These are phyloP conservation scores for Epichloe gansuensis DNA, from an alignment of 2,329 filamentous ascomycete genomes.

Conservation along the genomic window DNA sequence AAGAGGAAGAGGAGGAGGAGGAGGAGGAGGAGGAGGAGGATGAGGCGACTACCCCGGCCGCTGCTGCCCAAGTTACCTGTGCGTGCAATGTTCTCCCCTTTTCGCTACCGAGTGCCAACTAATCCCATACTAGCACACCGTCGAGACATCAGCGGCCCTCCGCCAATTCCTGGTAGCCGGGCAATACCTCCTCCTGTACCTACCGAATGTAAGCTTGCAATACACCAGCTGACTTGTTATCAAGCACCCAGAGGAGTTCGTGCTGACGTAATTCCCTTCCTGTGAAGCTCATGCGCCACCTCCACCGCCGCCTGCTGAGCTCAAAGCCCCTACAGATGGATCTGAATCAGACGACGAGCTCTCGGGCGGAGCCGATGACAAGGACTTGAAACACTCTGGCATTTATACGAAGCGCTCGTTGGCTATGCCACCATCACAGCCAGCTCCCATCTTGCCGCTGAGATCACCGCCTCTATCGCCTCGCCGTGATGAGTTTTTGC, in stretches of 20 bases:
- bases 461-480: conserved; percentile 24
- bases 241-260: neutral
- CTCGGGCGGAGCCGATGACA: conserved; percentile 38
- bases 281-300: conserved; percentile 49
- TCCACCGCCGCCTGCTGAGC: conserved; percentile 35
- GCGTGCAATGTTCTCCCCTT: conserved; percentile 1
- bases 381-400: conserved; percentile 25
- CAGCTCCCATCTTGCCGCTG: conserved; percentile 13
- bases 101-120: conserved; percentile 10
- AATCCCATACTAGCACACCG: conserved; percentile 19
- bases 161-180: conserved; percentile 36
- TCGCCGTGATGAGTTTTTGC: conserved; percentile 26
- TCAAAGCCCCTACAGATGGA: conserved; percentile 58
- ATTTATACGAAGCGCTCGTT: conserved; percentile 20
- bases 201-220: conserved; percentile 39
- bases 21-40: conserved; percentile 24
- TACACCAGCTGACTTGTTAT: neutral
- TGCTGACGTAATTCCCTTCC: neutral
- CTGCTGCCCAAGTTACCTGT: conserved; percentile 12
- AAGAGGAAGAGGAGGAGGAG: conserved; percentile 25
- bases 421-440: conserved; percentile 30
- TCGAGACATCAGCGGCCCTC: conserved; percentile 23
- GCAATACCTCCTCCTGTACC: conserved; percentile 46
- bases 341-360: conserved; percentile 85
- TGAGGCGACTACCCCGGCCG: conserved; percentile 22